Evolutionary conservation across 345 rosid species (phyloP).

Genomic region (Excoecaria agallocha): DNA sequence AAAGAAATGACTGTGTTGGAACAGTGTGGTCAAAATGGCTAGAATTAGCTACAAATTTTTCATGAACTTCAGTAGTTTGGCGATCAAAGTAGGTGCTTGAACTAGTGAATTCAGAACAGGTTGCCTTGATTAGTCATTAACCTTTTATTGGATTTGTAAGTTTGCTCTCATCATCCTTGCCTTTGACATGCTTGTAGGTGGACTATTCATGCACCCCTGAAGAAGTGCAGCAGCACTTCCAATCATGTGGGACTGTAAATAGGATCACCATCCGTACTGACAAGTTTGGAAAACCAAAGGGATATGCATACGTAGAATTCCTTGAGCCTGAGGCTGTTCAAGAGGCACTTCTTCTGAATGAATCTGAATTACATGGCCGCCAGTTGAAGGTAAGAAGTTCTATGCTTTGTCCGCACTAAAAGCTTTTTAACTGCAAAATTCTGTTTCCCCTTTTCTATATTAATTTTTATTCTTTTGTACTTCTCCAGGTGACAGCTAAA

Average conservation of each 20-base stretch:
- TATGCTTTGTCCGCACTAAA: neutral
- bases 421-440: neutral
- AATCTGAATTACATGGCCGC: constrained; percentile 68
- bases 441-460: neutral
- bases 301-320: constrained; percentile 78
- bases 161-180: neutral
- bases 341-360: constrained; percentile 61
- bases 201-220: constrained; percentile 73
- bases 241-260: constrained; percentile 70
- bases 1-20: neutral
- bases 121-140: neutral
- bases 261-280: constrained; percentile 70
- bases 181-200: constrained; percentile 41
- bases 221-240: constrained; percentile 81
- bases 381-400: constrained; percentile 54
- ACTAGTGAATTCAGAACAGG: neutral
- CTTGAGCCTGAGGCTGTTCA: constrained; percentile 63
- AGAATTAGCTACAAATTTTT: neutral
- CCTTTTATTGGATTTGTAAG: neutral
- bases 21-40: neutral
- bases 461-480: neutral
- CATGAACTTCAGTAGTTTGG: neutral
- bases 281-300: constrained; percentile 74
- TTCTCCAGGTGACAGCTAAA: constrained; percentile 54
- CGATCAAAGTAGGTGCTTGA: neutral